Percentiles rank a stretch among this genome's conserved stretches.
Conservation (phyloP, 805 yeast genomes). For the Metschnikowia kofuensis region DNA sequence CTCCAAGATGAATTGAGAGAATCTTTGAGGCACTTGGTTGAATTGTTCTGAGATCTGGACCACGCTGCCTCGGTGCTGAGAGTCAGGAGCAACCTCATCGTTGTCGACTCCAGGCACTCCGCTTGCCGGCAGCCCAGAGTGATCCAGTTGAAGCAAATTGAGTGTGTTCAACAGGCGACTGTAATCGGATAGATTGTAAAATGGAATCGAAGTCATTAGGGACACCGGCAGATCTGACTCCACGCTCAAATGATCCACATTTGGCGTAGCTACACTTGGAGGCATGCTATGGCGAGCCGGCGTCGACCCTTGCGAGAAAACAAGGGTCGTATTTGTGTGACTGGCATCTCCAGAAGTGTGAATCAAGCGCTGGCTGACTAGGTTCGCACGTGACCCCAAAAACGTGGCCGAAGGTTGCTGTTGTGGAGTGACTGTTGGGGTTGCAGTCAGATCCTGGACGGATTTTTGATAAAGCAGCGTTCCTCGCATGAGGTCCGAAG, state of each 20-base stretch:
- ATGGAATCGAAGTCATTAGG: conserved; percentile 7
- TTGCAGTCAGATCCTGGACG: not conserved
- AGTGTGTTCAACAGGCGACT: conserved; percentile 15
- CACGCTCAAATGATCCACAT: conserved; percentile 1
- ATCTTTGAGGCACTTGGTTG: conserved; percentile 40
- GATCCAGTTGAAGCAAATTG: conserved; percentile 7
- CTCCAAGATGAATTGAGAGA: conserved; percentile 39
- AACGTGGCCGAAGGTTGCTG: not conserved
- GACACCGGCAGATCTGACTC: conserved; percentile 14
- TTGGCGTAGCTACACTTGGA: not conserved
- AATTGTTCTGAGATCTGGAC: conserved; percentile 4
- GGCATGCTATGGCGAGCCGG: not conserved
- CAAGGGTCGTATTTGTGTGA: not conserved
- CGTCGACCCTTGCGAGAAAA: not conserved
- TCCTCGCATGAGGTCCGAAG: conserved; percentile 2
- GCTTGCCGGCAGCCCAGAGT: not conserved
- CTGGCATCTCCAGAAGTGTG: not conserved
- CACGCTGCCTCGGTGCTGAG: not conserved
- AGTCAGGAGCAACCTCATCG: not conserved
- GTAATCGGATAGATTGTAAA: conserved; percentile 14
- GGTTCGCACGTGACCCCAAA: conserved; percentile 1
- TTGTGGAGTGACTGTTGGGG: not conserved
- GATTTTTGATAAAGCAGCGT: conserved; percentile 1
- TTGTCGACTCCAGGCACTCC: not conserved
- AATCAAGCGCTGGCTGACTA: not conserved